Base-by-base conservation (phyloP, 306 rosid genomes). In the Castanea mollissima region DNA sequence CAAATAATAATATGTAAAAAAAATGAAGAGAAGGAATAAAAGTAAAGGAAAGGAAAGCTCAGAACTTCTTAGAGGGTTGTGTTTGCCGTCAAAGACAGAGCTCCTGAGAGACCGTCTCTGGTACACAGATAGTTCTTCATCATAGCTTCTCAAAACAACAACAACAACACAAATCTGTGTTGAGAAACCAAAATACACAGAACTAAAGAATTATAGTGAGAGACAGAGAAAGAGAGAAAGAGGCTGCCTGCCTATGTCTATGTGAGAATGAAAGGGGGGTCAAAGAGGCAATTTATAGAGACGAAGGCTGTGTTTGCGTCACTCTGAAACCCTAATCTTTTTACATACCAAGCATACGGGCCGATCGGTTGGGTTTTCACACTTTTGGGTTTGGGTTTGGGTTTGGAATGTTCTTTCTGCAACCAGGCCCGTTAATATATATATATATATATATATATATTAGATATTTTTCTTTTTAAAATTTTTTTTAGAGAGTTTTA, bases 1-100 rank as follows among this genome's bases (percentile, higher is more conserved):
- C 67, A 23, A 23, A 23, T 1, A 2, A 7, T 10, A 54, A 5
- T 35, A 51, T 8, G 2, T 5, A 31, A 15, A 20, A 64, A 23
- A 23, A 1, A 31, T 5, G 4, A 7, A 41, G 7, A 34, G 46
- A 5, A 55, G 38, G 32, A 2, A 6, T 1, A 3, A 1, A 6
- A 2, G 14, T 2, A 7, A 59, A 5, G 72, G 11, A 41, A 2
- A 6, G 27, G 12, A 57, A 59, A 89, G 91, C 98, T 94, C 97
- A 91, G 97, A 94, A 94, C 98, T 94, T 94, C 98, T 92, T 94
- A 94, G 98, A 94, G 97, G 97, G 80, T 73, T 76, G 81, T 85
- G 97, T 73, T 75, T 75, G 88, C 97, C 94, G 77, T 92, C 98
- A 94, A 25, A 74, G 88, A 79, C 90, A 80, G 76, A 74, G 72